Base-by-base conservation (phyloP, 495 filamentous ascomycete species). In the Neurospora sp. region DNA sequence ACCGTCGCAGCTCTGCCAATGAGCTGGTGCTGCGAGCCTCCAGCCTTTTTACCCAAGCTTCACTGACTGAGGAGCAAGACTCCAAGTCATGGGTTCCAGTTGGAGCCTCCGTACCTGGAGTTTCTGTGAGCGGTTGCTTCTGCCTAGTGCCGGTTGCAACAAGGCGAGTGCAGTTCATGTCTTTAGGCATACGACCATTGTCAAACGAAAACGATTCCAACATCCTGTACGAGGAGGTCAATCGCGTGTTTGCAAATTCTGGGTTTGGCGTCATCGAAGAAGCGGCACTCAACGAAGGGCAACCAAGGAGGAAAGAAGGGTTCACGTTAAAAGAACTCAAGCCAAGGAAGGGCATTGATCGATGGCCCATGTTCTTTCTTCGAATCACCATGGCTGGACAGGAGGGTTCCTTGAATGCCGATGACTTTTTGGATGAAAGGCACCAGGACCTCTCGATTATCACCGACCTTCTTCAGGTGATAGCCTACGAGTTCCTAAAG, bases 281-380 rank as follows among this genome's bases (percentile, higher is more conserved):
- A 14, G 40, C 53, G 10, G 68, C 41, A 1, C 74, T 81, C 31
- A 76, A 80, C 4, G 75, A 78, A 17, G 72, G 71, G 8, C 37
- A 7, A 2, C 73, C 70, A 7, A 44, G 20, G 40, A 74, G 85
- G 82, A 72, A 75, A 73, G 80, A 85, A 48, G 84, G 85, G 1
- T 87, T 83, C 73, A 90, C 87, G 0, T 82, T 80, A 40, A 85
- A 83, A 73, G 88, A 91, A 42, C 79, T 90, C 45, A 90, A 83
- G 77, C 83, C 81, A 17, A 84, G 84, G 22, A 95, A 92, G 78
- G 87, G 88, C 0, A 83, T 93, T 40, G 94, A 97, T 78, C 86
- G 90, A 73, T 97, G 92, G 91, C 94, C 94, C 2, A 96, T 96
- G 92, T 98, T 97, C 75, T 91, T 90, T 77, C 84, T 99, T 41